Evolutionary conservation across 352 stramenopile species (phyloP).

Genomic region (Globisporangium canariense): DNA sequence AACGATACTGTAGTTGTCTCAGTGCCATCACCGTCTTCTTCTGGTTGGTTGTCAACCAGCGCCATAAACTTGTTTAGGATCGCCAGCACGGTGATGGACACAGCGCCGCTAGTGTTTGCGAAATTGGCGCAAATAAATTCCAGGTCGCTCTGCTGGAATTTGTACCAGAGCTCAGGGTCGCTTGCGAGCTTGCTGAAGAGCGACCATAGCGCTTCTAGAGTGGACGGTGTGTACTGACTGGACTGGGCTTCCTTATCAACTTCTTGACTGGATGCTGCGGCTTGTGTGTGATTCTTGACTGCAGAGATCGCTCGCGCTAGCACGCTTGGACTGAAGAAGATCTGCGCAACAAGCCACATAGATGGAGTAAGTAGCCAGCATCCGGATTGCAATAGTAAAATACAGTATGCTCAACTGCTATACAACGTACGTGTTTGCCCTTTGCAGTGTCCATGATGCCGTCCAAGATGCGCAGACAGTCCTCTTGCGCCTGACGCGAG

Average conservation of each 20-base stretch:
- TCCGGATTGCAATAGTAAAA: constrained; percentile 9
- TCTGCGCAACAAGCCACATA: constrained; percentile 27
- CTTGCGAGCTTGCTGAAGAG: constrained; percentile 40
- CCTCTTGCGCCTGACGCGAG: constrained; percentile 26
- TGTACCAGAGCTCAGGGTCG: constrained; percentile 36
- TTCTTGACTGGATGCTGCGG: neutral
- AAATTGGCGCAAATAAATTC: constrained; percentile 68
- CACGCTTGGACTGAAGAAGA: constrained; percentile 40
- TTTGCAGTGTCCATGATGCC: constrained; percentile 46
- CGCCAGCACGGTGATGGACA: constrained; percentile 36
- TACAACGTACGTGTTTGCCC: constrained; percentile 29
- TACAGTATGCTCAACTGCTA: neutral
- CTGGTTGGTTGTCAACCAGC: constrained; percentile 33
- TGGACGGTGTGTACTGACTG: constrained; percentile 15
- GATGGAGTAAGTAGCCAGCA: neutral
- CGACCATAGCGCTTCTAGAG: constrained; percentile 42
- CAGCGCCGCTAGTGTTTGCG: constrained; percentile 28
- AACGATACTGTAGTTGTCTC: constrained; percentile 20
- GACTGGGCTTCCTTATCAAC: constrained; percentile 14
- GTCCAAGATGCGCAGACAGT: constrained; percentile 52
- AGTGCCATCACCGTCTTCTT: neutral
- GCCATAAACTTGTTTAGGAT: constrained; percentile 60
- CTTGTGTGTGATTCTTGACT: constrained; percentile 34
- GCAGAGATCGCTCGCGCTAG: constrained; percentile 43
- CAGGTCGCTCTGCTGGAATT: constrained; percentile 51